Conservation (phyloP, 805 yeast species). For the Candida nonsorbophila region DNA sequence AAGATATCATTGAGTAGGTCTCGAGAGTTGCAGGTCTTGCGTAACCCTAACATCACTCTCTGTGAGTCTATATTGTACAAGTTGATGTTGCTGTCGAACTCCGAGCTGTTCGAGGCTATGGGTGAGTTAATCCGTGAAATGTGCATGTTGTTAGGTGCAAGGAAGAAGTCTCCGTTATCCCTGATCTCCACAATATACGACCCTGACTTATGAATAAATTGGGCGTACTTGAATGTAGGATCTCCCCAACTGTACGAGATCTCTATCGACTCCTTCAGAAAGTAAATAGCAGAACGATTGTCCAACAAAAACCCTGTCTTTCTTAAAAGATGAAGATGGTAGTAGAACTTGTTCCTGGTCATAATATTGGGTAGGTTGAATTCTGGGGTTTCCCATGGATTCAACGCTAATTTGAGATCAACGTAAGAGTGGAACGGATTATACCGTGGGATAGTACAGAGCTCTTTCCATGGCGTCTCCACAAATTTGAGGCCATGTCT, state of each 20-base stretch:
- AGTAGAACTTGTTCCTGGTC: conserved; percentile 56
- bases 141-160: conserved; percentile 86
- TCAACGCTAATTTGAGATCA: conserved; percentile 56
- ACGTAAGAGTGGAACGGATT: conserved; percentile 90
- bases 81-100: conserved; percentile 19
- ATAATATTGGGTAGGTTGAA: conserved; percentile 37
- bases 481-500: conserved; percentile 73
- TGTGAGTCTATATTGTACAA: conserved; percentile 57
- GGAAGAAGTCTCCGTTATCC: conserved; percentile 68
- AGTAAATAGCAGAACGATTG: conserved; percentile 64
- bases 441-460: conserved; percentile 64
- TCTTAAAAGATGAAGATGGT: conserved; percentile 70
- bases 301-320: conserved; percentile 75
- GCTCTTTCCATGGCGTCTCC: conserved; percentile 88
- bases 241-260: conserved; percentile 88
- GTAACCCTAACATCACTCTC: conserved; percentile 64
- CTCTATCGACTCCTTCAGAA: conserved; percentile 52
- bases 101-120: conserved; percentile 9
- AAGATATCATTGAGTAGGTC: conserved; percentile 47
- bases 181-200: conserved; percentile 83
- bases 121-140: conserved; percentile 63
- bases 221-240: conserved; percentile 76
- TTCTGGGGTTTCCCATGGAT: conserved; percentile 67
- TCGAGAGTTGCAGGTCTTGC: conserved; percentile 53
- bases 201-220: conserved; percentile 87